Evolutionary conservation across 257 asterid genomes (phyloP).

Genomic region (Cordia subcordata): DNA sequence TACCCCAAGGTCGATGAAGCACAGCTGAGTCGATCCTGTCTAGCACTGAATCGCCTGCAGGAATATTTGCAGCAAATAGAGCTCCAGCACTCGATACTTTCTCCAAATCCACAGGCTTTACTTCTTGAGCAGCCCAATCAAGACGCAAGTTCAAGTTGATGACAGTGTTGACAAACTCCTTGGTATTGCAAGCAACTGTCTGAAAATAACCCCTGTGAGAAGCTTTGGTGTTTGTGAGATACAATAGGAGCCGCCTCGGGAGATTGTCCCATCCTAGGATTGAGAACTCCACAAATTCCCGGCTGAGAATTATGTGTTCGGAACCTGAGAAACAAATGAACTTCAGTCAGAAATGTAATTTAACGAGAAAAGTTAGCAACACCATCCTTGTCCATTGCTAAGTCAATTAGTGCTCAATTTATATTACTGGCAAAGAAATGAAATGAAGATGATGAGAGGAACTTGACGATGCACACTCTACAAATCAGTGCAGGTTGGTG

Average conservation of each 20-base stretch:
- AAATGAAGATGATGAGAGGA: no score
- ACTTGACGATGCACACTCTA: no score
- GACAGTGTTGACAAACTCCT: constrained; percentile 22
- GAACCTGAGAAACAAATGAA: constrained; percentile 27
- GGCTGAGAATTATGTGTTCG: constrained; percentile 35
- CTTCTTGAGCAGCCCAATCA: constrained; percentile 1
- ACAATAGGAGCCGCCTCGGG: constrained; percentile 35
- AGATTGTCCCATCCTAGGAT: constrained; percentile 41
- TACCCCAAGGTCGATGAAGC: constrained; percentile 22
- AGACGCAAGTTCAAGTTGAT: constrained; percentile 37
- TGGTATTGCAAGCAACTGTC: constrained; percentile 33
- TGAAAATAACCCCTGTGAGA: constrained; percentile 40
- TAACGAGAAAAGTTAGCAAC: background rate
- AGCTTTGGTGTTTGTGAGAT: constrained; percentile 32
- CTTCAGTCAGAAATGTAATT: background rate
- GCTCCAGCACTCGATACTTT: constrained; percentile 22
- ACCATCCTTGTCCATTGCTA: no score
- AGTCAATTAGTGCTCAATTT: no score
- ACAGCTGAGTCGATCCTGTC: constrained; percentile 32
- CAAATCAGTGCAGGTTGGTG: no score
- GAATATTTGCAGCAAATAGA: constrained; percentile 30
- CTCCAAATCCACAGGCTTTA: constrained; percentile 7
- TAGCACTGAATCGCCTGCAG: constrained; percentile 19
- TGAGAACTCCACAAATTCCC: constrained; percentile 26
- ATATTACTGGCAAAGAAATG: no score